A percentile compares a stretch with the other conserved stretches of the same genome.
phyloP scores from a whole-genome alignment of 768 basidiomycete species.

The Pleurotus eryngii region DNA sequence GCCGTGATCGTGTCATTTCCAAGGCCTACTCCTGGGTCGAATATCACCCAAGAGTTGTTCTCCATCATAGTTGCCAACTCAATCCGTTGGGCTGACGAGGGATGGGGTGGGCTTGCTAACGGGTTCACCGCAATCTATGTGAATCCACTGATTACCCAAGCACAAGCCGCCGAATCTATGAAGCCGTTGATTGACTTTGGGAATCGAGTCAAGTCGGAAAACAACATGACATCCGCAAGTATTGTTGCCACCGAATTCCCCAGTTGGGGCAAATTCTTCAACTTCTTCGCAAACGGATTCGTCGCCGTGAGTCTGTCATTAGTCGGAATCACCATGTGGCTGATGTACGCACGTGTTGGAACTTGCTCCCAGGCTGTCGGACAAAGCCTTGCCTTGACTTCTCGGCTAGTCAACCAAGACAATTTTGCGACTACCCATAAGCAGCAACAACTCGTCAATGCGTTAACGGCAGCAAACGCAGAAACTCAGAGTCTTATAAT shows the following conservation, averaged over 20 bases:
- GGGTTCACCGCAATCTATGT: slow-evolving; percentile 36
- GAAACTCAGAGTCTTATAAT: slow-evolving; percentile 39
- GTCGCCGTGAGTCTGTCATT: slow-evolving; percentile 26
- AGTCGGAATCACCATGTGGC: neutral
- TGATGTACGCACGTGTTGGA: slow-evolving; percentile 1
- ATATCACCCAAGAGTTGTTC: slow-evolving; percentile 30
- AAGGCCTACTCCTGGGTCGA: slow-evolving; percentile 12
- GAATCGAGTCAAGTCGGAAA: slow-evolving; percentile 19
- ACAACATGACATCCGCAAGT: neutral
- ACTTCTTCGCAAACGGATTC: slow-evolving; percentile 31
- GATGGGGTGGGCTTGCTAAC: slow-evolving; percentile 45
- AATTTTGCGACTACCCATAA: slow-evolving; percentile 30
- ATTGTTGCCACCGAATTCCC: slow-evolving; percentile 37
- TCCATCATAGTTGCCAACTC: slow-evolving; percentile 34
- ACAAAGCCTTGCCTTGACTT: slow-evolving; percentile 36
- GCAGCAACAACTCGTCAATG: slow-evolving; percentile 30
- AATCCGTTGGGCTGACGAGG: slow-evolving; percentile 39
- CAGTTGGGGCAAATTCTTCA: slow-evolving; percentile 38
- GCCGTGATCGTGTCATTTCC: slow-evolving; percentile 31
- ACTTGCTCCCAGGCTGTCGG: slow-evolving; percentile 31
- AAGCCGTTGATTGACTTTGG: slow-evolving; percentile 37
- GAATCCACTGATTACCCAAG: slow-evolving; percentile 37
- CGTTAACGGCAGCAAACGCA: slow-evolving; percentile 30
- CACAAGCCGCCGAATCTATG: slow-evolving; percentile 38
- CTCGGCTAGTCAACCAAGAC: slow-evolving; percentile 39